A percentile compares a stretch with the other conserved stretches of the same genome.
phyloP scores from a whole-genome alignment of 2,329 filamentous ascomycete species.

The Fusarium keratoplasticum region DNA sequence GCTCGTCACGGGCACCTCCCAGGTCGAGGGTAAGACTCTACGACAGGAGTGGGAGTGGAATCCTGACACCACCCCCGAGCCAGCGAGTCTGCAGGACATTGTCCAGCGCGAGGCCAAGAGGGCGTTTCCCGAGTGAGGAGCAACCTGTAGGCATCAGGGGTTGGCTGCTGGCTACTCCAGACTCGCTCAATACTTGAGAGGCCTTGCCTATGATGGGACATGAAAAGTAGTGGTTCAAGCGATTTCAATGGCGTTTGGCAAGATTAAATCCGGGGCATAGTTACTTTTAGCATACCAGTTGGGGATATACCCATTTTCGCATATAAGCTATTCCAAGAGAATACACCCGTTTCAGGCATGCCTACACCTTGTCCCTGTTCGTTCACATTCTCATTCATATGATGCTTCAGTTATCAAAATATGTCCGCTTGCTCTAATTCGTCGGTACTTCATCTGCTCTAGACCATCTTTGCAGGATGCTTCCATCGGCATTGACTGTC shows the following conservation, averaged over 20 bases:
- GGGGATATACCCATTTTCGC: background rate
- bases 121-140: conserved; percentile 29
- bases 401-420: background rate
- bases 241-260: conserved; percentile 2
- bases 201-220: background rate
- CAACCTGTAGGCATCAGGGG: background rate
- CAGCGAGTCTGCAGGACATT: conserved; percentile 36
- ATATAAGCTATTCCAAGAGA: background rate
- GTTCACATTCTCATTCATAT: background rate
- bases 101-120: conserved; percentile 34
- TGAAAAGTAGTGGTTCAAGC: background rate
- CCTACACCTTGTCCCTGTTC: background rate
- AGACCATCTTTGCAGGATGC: background rate
- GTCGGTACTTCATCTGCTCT: background rate
- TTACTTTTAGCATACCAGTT: background rate
- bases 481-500: background rate
- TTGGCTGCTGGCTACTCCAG: background rate
- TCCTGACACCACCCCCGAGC: conserved; percentile 22
- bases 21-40: conserved; percentile 21
- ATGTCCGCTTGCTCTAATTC: background rate
- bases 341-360: background rate
- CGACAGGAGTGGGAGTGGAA: conserved; percentile 49
- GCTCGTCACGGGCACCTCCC: conserved; percentile 35
- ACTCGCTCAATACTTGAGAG: background rate
- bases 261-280: background rate